A percentile compares a stretch with the other conserved stretches of the same genome.
Evolutionary conservation across 352 stramenopile genomes (phyloP).

Genomic region (Phytopythium chamaehyphon): DNA sequence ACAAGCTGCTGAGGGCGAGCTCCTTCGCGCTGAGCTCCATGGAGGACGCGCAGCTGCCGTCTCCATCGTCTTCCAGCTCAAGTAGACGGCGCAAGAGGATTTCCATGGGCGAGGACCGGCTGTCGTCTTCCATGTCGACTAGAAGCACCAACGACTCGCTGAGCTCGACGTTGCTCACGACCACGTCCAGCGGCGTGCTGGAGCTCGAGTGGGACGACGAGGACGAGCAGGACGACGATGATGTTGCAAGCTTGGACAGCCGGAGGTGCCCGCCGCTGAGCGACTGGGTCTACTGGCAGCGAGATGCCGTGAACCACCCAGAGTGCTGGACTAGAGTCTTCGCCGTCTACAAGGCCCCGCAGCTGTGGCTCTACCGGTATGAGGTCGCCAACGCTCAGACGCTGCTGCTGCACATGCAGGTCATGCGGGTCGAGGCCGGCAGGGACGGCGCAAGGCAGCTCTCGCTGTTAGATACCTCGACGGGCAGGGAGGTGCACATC

Average conservation of each 20-base stretch:
- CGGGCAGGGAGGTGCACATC: conserved; percentile 12
- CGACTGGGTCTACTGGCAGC: conserved; percentile 50
- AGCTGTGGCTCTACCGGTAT: conserved; percentile 40
- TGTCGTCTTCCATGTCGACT: conserved; percentile 1
- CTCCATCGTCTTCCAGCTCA: background rate
- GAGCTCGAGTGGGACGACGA: conserved; percentile 9
- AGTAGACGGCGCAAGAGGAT: background rate
- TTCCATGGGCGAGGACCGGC: background rate
- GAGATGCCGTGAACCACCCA: conserved; percentile 22
- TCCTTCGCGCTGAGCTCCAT: background rate
- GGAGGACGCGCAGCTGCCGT: background rate
- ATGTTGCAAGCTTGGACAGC: background rate
- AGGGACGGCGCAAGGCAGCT: conserved; percentile 14
- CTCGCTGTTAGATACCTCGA: conserved; percentile 12
- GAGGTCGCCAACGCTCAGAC: conserved; percentile 31
- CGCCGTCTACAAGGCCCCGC: conserved; percentile 28
- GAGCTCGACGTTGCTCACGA: conserved; percentile 34
- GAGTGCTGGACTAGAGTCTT: conserved; percentile 48
- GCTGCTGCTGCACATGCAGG: conserved; percentile 21
- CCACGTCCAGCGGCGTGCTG: conserved; percentile 20
- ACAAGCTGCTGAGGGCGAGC: conserved; percentile 4
- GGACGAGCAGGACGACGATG: conserved; percentile 7
- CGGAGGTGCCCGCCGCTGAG: conserved; percentile 15
- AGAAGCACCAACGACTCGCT: conserved; percentile 23
- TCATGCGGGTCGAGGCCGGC: conserved; percentile 14